A percentile compares a stretch with the other conserved stretches of the same genome.
Conservation (phyloP, 2,329 filamentous ascomycete species). For the Coniella lustricola region DNA sequence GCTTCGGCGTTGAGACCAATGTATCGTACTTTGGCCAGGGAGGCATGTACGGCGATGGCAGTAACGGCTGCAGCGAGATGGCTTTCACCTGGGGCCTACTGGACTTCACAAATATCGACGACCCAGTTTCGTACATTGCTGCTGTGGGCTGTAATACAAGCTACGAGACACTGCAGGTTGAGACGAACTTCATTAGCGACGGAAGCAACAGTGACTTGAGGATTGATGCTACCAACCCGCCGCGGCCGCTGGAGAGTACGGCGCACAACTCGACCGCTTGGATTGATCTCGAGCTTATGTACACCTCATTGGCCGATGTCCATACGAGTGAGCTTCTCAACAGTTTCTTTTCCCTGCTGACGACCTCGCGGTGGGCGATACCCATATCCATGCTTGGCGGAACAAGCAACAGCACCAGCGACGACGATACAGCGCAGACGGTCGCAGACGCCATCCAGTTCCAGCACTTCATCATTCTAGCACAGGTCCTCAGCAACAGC, state of each 20-base stretch:
- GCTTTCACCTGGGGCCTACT: conserved; percentile 31
- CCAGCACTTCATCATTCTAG: conserved; percentile 38
- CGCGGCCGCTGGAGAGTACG: not conserved
- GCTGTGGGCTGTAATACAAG: not conserved
- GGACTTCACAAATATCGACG: conserved; percentile 6
- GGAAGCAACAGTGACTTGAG: not conserved
- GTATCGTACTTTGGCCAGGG: conserved; percentile 21
- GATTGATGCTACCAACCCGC: not conserved
- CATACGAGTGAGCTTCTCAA: not conserved
- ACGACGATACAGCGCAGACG: conserved; percentile 10
- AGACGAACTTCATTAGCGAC: not conserved
- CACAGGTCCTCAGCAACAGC: conserved; percentile 41
- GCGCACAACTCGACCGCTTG: not conserved
- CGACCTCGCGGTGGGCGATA: not conserved
- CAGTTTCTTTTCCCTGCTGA: not conserved
- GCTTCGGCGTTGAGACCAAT: conserved; percentile 1
- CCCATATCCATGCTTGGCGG: not conserved
- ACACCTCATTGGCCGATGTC: not conserved
- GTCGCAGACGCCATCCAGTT: conserved; percentile 22
- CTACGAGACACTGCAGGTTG: not conserved
- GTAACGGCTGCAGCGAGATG: conserved; percentile 22
- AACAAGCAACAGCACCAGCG: conserved; percentile 9
- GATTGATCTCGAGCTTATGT: not conserved
- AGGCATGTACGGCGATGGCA: not conserved
- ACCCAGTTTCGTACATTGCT: not conserved